Percentiles rank a stretch among this genome's conserved stretches.
Conservation (phyloP, 345 rosid genomes). For the Clarkia xantiana region DNA sequence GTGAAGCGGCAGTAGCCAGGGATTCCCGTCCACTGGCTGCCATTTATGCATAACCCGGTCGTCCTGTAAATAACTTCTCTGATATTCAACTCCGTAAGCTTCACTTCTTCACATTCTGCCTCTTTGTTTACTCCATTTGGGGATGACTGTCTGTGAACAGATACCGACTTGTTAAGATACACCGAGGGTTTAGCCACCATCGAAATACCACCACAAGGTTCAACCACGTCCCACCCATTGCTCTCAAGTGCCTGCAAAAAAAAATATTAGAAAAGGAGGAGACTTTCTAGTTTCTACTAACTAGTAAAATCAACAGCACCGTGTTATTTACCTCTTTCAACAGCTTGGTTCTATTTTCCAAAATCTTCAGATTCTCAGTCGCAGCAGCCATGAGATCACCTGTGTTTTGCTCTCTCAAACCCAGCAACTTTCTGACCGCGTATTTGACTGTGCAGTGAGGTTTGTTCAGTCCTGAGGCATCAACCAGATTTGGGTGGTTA, state of each 20-base stretch:
- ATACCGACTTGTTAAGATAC: conserved; percentile 43
- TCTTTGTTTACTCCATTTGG: conserved; percentile 6
- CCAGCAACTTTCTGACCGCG: conserved; percentile 70
- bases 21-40: conserved; percentile 74
- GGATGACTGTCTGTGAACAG: conserved; percentile 21
- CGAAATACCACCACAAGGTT: conserved; percentile 57
- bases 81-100: conserved; percentile 47
- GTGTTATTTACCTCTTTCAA: conserved; percentile 45
- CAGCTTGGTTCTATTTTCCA: conserved; percentile 47
- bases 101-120: conserved; percentile 16
- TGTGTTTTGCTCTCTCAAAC: conserved; percentile 36
- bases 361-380: conserved; percentile 24
- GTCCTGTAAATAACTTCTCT: conserved; percentile 54
- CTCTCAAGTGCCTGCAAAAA: conserved; percentile 41
- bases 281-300: too few relatives aligned
- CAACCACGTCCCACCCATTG: conserved; percentile 79
- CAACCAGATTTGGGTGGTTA: conserved; percentile 32
- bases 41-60: conserved; percentile 73
- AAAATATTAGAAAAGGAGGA: too few relatives aligned
- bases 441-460: conserved; percentile 75
- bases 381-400: conserved; percentile 41
- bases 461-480: conserved; percentile 64
- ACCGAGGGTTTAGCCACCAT: conserved; percentile 74
- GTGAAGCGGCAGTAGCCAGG: conserved; percentile 89
- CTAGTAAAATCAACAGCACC: too few relatives aligned